Base-by-base conservation (phyloP, 352 stramenopile species). In the Pelagophyceae sp. region DNA sequence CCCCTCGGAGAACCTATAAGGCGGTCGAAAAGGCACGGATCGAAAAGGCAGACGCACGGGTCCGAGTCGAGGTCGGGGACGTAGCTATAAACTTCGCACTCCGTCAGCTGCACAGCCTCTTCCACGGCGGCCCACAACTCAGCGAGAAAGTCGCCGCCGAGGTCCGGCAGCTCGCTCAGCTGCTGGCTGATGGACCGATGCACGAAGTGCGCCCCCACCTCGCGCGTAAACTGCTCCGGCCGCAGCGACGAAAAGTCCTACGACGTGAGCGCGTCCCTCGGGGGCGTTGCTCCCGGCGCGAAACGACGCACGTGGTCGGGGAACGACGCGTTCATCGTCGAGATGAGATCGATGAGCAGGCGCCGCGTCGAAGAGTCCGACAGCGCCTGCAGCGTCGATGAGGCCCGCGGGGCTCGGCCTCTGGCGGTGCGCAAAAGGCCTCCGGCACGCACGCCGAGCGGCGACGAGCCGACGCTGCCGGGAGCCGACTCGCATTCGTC, bases 241-340 rank as follows among this genome's bases (percentile, higher is more conserved):
- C 89, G 88, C 58, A 80, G 78, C 25, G 37, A 38, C 11, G 38
- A 72, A 74, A 80, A 82, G 71, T 72, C 71, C 45, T 54, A 54
- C 45, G 45, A 23, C 45, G 11, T 11, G 45, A 54, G 27, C 60
- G 27, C 27, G 11, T 37, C 27, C 60, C 17, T 27, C 27, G 27
- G 27, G 27, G n/a, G 11, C 27, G 11, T 27, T n/a, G 27, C 11
- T 11, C 45, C 11, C 11, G 45, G 45, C 11, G 11, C 45, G 45
- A 23, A 23, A 11, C 11, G 45, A 23, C 45, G 45, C 45, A 54
- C 45, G 79, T 96, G 95, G 82, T 96, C 92, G 0, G 90, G 91
- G 80, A 96, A 96, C 61, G 85, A 92, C 37, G 90, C 90, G 85
- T 96, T 96, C 91, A 96, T 96, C 29, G 92, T 96, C 63, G 89